phyloP scores from a whole-genome alignment of 352 stramenopile genomes.

The Globisporangium lucens region DNA sequence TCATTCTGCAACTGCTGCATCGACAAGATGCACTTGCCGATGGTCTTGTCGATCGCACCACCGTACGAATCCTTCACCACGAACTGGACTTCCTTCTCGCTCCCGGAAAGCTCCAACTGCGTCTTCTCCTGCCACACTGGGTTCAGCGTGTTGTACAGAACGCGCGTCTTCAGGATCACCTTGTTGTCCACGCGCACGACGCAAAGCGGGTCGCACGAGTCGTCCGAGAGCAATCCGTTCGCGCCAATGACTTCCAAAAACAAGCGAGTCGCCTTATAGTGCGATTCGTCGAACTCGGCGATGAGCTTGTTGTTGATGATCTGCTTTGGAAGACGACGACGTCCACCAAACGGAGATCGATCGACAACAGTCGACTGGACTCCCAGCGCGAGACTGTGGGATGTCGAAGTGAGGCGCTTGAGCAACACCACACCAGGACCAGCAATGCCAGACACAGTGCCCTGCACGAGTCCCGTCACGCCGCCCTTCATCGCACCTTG shows the following conservation, averaged over 20 bases:
- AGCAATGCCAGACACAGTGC: slow-evolving; percentile 74
- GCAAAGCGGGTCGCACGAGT: slow-evolving; percentile 75
- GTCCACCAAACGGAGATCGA: slow-evolving; percentile 70
- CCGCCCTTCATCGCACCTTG: slow-evolving; percentile 78
- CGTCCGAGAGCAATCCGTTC: slow-evolving; percentile 65
- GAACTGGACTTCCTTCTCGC: slow-evolving; percentile 63
- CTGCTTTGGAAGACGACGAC: slow-evolving; percentile 64
- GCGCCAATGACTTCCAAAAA: slow-evolving; percentile 69
- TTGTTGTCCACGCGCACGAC: slow-evolving; percentile 71
- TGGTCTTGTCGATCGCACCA: slow-evolving; percentile 69
- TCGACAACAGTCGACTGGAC: slow-evolving; percentile 82
- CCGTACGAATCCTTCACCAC: slow-evolving; percentile 86
- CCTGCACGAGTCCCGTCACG: slow-evolving; percentile 72
- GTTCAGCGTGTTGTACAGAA: slow-evolving; percentile 87
- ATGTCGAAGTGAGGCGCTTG: slow-evolving; percentile 82
- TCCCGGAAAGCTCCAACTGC: slow-evolving; percentile 48
- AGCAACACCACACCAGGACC: slow-evolving; percentile 80
- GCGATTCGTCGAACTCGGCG: slow-evolving; percentile 54
- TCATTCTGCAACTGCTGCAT: slow-evolving; percentile 75
- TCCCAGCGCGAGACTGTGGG: slow-evolving; percentile 71
- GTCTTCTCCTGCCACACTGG: slow-evolving; percentile 78
- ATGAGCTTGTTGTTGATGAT: slow-evolving; percentile 67
- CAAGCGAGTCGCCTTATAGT: slow-evolving; percentile 60
- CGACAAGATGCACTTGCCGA: slow-evolving; percentile 72
- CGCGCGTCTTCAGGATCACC: slow-evolving; percentile 62